Base-by-base conservation (phyloP, 2,329 filamentous ascomycete species). In the Botrytis porri region DNA sequence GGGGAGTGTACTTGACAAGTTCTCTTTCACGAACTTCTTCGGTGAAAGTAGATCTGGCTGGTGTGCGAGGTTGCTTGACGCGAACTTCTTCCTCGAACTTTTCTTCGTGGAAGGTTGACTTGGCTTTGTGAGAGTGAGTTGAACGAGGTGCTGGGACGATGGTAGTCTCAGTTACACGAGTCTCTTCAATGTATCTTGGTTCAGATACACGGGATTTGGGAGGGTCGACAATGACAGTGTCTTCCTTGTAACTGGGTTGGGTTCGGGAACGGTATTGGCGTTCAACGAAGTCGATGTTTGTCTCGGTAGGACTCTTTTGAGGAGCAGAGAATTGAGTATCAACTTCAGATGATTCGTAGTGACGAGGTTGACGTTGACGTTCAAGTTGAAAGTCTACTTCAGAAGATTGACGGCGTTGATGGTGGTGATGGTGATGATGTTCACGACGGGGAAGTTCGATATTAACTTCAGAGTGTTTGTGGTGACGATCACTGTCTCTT, bases 221-320 rank as follows among this genome's bases (percentile, higher is more conserved):
- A 81, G 83, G 83, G 83, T 88, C 90, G 83, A 88, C 88, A 85
- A 88, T 92, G 81, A 75, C 71, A 69, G 76, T 65, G 37, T 79
- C 76, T 73, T 79, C 81, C 78, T 77, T 81, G 80, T 82, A 81
- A 71, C 77, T 79, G 79, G 82, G 82, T 84, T 64, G 45, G 37
- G 54, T 69, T 35, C 64, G 62, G 81, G 88, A 84, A 80, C 89
- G 89, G 82, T 90, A 91, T 83, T 90, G 86, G 83, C 87, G 88
- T 84, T 92, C 89, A 81, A 88, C 88, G 77, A 87, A 82, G 84
- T 92, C 89, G 82, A 91, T 86, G 70, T 80, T 75, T 32, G 79
- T 75, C 57, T 77, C 77, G 29, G 57, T 25, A 16, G 70, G 37
- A 39, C 51, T 72, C 76, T 78, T 73, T 45, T 75, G 75, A 73